Base-by-base conservation (phyloP, 1,284 basidiomycete species). In the Phellopilus nigrolimitatus region DNA sequence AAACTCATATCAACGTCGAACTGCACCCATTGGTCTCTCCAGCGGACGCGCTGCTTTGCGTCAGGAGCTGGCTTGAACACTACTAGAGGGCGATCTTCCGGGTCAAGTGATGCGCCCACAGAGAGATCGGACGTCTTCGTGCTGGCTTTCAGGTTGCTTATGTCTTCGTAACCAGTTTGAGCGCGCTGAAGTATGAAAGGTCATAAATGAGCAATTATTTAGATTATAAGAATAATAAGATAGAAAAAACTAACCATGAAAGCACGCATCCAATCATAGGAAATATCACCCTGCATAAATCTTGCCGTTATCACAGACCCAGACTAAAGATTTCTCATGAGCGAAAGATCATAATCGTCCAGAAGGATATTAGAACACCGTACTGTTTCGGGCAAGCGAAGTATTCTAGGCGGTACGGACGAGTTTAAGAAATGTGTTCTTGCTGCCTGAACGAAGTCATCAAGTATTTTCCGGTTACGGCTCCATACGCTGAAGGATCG, bases 381-480 rank as follows among this genome's bases (percentile, higher is more conserved):
- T 10, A 54, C 52, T 15, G 22, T 27, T 22, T 54, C 52, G 15
- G 52, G 52, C 33, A 54, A 17, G 4, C 10, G 19, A 4, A 54
- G 31, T 39, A 49, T 36, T 22, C 52, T 54, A 4, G 52, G 52
- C 8, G 52, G 52, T 6, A 54, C 10, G 4, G 33, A 24, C 6
- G 52, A 54, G 10, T 38, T 27, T 27, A 48, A 54, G 41, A 43
- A 54, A 40, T 54, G 47, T n/a, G 31, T 45, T 37, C 52, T 33
- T 41, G 52, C 52, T 36, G 49, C 52, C n/a, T 54, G 46, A 9
- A 54, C 52, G 36, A 54, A 54, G 15, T 54, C 52, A 38, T 54
- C 52, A n/a, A 54, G 34, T 24, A 54, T 49, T 21, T 49, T 48
- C 22, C 52, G 52, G n/a, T 54, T 49, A 7, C 52, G 52, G 36